Conservation (phyloP, 106 monocot genomes). For the Acanthochlamys bracteata region DNA sequence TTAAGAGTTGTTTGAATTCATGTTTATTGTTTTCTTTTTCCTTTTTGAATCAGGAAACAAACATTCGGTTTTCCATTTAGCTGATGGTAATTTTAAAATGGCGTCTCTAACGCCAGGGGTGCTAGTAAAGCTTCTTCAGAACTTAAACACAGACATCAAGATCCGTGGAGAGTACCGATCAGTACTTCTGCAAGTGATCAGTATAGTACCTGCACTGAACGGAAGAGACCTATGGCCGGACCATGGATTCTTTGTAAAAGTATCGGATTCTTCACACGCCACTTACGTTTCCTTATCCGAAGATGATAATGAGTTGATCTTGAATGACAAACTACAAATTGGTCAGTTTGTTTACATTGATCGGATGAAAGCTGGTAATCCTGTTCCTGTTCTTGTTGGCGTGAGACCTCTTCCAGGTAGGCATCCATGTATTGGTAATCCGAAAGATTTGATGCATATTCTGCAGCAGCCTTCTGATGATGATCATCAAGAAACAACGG, state of each 20-base stretch:
- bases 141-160: conserved; percentile 57
- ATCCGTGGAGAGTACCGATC: conserved; percentile 73
- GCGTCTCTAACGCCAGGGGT: conserved; percentile 80
- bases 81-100: conserved; percentile 23
- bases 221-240: conserved; percentile 89
- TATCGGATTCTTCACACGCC: conserved; percentile 86
- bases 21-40: too few relatives aligned
- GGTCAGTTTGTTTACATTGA: conserved; percentile 97
- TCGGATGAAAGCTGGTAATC: conserved; percentile 44
- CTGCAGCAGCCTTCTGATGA: not conserved
- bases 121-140: conserved; percentile 70
- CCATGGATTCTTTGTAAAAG: conserved; percentile 90
- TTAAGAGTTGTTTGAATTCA: too few relatives aligned
- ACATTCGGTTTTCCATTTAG: too few relatives aligned
- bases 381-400: conserved; percentile 74
- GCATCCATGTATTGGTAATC: conserved; percentile 67
- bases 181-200: conserved; percentile 76
- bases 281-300: conserved; percentile 81
- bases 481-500: conserved; percentile 8
- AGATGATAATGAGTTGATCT: conserved; percentile 76
- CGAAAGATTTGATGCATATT: conserved; percentile 88
- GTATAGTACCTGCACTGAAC: conserved; percentile 82
- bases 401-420: conserved; percentile 71
- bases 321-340: conserved; percentile 72
- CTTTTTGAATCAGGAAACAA: too few relatives aligned